Percentiles rank a stretch among this genome's conserved stretches.
Evolutionary conservation across 345 rosid species (phyloP).

Genomic region (Citrus inodora): DNA sequence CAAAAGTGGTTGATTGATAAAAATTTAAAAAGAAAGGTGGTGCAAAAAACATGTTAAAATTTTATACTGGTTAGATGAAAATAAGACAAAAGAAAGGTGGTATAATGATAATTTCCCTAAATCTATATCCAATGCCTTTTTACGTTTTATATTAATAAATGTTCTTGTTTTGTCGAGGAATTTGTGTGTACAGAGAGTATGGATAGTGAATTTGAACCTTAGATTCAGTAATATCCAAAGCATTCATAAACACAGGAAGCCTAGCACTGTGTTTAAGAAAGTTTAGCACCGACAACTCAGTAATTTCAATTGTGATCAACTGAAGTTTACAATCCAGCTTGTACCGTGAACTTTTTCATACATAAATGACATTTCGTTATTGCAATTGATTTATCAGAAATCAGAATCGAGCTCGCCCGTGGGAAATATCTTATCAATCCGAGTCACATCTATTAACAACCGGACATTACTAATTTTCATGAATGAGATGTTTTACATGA

Average conservation of each 20-base stretch:
- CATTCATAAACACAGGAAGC: neutral
- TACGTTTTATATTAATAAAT: no score
- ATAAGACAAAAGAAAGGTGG: no score
- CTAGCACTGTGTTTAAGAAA: neutral
- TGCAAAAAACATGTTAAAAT: no score
- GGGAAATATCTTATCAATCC: constrained; percentile 17
- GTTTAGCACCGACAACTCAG: neutral
- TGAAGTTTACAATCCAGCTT: neutral
- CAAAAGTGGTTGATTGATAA: no score
- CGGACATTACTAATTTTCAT: neutral
- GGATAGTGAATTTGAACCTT: no score
- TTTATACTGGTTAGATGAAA: no score
- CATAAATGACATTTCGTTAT: neutral
- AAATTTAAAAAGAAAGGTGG: no score
- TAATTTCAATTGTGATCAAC: neutral
- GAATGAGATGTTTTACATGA: neutral
- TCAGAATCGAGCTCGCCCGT: constrained; percentile 1
- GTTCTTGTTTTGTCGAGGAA: no score
- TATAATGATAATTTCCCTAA: no score
- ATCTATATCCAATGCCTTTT: no score
- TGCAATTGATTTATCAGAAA: neutral
- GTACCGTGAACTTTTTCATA: neutral
- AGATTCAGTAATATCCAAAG: no score
- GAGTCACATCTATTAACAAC: constrained; percentile 5
- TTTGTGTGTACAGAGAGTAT: no score